phyloP scores from a whole-genome alignment of 2,329 filamentous ascomycete species.

The Cercospora sp. region DNA sequence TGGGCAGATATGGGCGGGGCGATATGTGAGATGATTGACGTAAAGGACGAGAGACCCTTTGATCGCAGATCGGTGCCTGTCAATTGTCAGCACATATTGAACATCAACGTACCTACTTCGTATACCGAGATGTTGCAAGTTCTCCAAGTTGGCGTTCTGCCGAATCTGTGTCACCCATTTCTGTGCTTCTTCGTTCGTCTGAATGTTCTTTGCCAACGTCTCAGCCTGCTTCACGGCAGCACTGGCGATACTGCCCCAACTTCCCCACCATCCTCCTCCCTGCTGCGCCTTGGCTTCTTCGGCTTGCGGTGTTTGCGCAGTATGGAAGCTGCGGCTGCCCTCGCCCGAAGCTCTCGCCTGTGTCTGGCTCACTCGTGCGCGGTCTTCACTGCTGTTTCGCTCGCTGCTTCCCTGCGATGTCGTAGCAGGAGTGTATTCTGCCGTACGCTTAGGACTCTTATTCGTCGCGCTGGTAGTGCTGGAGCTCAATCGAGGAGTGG shows the following conservation, averaged over 20 bases:
- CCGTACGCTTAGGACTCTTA: constrained; percentile 35
- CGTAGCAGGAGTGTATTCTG: constrained; percentile 53
- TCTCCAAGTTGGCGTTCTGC: constrained; percentile 71
- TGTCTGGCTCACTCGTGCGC: constrained; percentile 39
- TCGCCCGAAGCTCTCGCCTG: constrained; percentile 72
- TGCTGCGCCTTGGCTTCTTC: constrained; percentile 41
- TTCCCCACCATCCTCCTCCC: constrained; percentile 75
- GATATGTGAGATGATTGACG: constrained; percentile 89
- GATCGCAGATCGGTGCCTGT: constrained; percentile 82
- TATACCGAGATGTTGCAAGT: constrained; percentile 73
- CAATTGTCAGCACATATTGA: constrained; percentile 20
- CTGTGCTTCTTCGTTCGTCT: constrained; percentile 94
- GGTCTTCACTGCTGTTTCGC: constrained; percentile 65
- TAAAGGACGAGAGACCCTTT: constrained; percentile 90
- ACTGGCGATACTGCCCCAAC: constrained; percentile 75
- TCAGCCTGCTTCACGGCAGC: constrained; percentile 92
- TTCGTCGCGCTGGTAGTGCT: constrained; percentile 47
- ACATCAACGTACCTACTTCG: background rate
- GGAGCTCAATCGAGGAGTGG: constrained; percentile 70
- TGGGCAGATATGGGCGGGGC: constrained; percentile 96
- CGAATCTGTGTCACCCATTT: constrained; percentile 93
- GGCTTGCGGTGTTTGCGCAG: constrained; percentile 64
- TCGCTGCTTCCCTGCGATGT: constrained; percentile 50
- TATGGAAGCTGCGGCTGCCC: constrained; percentile 69
- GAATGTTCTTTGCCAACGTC: constrained; percentile 88